Conservation (phyloP, 179 eudicot genomes). For the Nepenthes alata region DNA sequence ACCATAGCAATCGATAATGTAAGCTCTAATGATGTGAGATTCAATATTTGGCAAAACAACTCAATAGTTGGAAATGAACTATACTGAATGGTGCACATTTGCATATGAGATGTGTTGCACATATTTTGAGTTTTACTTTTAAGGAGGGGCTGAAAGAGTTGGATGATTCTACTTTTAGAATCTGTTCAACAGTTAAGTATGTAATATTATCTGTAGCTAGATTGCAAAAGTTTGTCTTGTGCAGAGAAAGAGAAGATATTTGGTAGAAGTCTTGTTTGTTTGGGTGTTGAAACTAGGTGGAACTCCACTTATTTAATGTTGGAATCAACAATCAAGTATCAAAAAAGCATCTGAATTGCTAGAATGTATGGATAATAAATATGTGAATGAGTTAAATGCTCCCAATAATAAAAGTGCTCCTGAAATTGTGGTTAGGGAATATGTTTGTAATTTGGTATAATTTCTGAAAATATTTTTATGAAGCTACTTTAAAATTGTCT, state of each 20-base stretch:
- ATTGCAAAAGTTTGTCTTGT: background rate
- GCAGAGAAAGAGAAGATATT: background rate
- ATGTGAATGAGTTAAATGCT: no score
- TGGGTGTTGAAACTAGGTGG: background rate
- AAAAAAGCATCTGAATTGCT: no score
- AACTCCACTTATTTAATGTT: background rate
- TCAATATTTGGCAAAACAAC: conserved; percentile 6
- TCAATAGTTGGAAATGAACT: conserved; percentile 1
- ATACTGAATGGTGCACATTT: conserved; percentile 6
- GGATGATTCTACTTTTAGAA: no score
- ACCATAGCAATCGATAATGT: conserved; percentile 17
- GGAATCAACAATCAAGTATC: no score
- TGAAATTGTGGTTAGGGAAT: no score
- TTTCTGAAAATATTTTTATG: no score
- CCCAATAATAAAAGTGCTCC: no score
- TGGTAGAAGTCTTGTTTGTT: background rate
- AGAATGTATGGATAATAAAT: no score
- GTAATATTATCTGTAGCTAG: background rate
- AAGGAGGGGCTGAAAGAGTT: conserved; percentile 2
- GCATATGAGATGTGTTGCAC: conserved; percentile 1
- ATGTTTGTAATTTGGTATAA: no score
- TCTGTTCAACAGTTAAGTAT: conserved; percentile 2
- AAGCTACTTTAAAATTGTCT: no score
- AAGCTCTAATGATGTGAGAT: conserved; percentile 17
- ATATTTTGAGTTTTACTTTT: conserved; percentile 5